Conservation (phyloP, 371 early-diverging fungal genomes). For the Actinomortierella wolfii region DNA sequence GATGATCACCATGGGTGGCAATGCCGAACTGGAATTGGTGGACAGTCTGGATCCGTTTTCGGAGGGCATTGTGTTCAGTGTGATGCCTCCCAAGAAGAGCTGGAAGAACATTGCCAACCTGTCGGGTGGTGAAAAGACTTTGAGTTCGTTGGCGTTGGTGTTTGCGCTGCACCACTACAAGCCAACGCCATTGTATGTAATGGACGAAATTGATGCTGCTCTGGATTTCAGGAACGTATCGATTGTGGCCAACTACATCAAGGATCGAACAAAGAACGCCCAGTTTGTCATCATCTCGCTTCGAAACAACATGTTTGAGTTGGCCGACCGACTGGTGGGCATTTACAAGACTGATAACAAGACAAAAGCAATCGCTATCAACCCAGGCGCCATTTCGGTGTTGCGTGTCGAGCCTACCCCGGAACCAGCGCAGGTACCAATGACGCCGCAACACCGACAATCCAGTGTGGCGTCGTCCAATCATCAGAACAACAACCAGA, state of each 20-base stretch:
- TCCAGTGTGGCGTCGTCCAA: too few species aligned
- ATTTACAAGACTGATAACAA: conserved; percentile 96
- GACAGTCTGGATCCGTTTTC: conserved; percentile 99
- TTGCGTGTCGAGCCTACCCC: conserved; percentile 15
- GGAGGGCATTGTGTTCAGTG: conserved; percentile 98
- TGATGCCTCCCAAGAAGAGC: conserved; percentile 99
- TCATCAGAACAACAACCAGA: too few species aligned
- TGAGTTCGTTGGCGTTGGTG: conserved; percentile 97
- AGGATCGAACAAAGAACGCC: conserved; percentile 96
- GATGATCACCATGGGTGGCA: conserved; percentile 99
- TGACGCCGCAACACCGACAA: too few species aligned
- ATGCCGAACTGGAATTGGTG: conserved; percentile 99
- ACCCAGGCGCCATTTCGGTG: conserved; percentile 42
- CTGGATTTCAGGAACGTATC: conserved; percentile 99
- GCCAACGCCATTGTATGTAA: conserved; percentile 99
- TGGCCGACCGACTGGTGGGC: conserved; percentile 97
- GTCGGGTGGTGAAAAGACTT: conserved; percentile 99
- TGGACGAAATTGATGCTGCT: conserved; percentile 99
- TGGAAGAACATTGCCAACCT: conserved; percentile 99
- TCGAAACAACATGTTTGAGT: conserved; percentile 99
- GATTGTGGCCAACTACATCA: conserved; percentile 99
- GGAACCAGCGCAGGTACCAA: not conserved
- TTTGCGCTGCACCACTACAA: conserved; percentile 99
- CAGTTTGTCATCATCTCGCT: conserved; percentile 99
- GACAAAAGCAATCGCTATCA: conserved; percentile 49